phyloP scores from a whole-genome alignment of 768 basidiomycete species.

The Candolleomyces eurysporus region DNA sequence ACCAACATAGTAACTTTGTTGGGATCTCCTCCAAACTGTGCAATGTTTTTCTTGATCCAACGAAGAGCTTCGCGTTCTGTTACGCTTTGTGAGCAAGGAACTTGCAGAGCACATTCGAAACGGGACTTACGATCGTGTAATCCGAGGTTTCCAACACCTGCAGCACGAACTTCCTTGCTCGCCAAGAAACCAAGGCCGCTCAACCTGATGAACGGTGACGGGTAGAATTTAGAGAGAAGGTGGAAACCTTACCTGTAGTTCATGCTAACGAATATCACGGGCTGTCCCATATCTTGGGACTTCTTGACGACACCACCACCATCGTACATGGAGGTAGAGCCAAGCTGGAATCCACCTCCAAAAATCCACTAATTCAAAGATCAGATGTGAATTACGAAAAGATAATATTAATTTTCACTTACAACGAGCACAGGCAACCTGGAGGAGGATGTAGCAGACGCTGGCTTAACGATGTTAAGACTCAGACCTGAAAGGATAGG shows the following conservation, averaged over 20 bases:
- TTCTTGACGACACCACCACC: conserved; percentile 41
- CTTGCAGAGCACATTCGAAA: neutral
- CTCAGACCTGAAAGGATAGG: conserved; percentile 38
- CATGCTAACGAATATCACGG: conserved; percentile 53
- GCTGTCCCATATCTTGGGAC: conserved; percentile 40
- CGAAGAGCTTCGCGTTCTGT: conserved; percentile 55
- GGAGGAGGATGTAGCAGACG: conserved; percentile 32
- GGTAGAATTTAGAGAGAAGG: neutral
- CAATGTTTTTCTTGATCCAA: conserved; percentile 69
- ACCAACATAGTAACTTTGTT: conserved; percentile 55
- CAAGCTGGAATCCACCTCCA: conserved; percentile 48
- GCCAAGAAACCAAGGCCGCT: conserved; percentile 52
- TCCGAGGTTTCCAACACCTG: conserved; percentile 61
- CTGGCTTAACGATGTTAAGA: conserved; percentile 50
- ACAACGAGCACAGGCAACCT: conserved; percentile 56
- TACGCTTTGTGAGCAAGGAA: neutral
- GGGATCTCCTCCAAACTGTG: conserved; percentile 63
- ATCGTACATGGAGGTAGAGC: conserved; percentile 39
- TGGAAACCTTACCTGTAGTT: conserved; percentile 39
- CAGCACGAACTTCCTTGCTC: conserved; percentile 49
- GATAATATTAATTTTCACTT: conserved; percentile 17
- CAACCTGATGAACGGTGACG: neutral
- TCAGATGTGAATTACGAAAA: neutral
- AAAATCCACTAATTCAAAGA: conserved; percentile 43
- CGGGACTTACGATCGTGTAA: conserved; percentile 55